Percentiles rank a stretch among this genome's conserved stretches.
Evolutionary conservation across 2,329 filamentous ascomycete species (phyloP).

Genomic region (Cadophora malorum): DNA sequence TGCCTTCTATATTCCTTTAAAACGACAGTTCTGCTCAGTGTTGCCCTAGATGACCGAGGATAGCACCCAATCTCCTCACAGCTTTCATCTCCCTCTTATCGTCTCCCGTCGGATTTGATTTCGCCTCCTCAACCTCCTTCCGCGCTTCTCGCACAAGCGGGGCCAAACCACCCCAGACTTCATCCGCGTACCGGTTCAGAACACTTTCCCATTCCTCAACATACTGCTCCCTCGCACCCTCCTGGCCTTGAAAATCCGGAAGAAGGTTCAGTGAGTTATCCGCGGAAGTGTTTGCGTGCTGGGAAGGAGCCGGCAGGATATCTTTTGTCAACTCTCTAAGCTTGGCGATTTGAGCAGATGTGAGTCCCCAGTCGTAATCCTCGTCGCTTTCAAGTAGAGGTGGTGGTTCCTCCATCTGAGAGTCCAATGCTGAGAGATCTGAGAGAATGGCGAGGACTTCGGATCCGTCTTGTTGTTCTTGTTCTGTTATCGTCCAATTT

Average conservation of each 20-base stretch:
- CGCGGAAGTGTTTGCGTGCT: slow-evolving; percentile 29
- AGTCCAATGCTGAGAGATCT: slow-evolving; percentile 39
- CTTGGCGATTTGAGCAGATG: slow-evolving; percentile 37
- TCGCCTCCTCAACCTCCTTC: slow-evolving; percentile 57
- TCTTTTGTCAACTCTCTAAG: slow-evolving; percentile 40
- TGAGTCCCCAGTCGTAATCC: slow-evolving; percentile 41
- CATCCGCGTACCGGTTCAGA: slow-evolving; percentile 63
- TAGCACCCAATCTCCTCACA: slow-evolving; percentile 24
- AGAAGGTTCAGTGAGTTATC: slow-evolving; percentile 39
- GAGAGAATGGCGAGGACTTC: slow-evolving; percentile 51
- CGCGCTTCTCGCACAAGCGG: slow-evolving; percentile 62
- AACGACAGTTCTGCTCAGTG: slow-evolving; percentile 7
- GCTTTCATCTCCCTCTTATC: slow-evolving; percentile 24
- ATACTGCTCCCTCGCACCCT: slow-evolving; percentile 56
- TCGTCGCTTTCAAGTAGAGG: slow-evolving; percentile 37
- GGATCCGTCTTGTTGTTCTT: slow-evolving; percentile 47
- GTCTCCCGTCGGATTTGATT: not conserved
- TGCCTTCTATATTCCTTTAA: too few species aligned
- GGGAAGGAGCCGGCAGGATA: slow-evolving; percentile 34
- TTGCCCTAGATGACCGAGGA: slow-evolving; percentile 27
- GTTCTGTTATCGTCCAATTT: slow-evolving; percentile 34
- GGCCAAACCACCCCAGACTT: slow-evolving; percentile 71
- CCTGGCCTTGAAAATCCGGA: slow-evolving; percentile 26
- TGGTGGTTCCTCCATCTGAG: slow-evolving; percentile 31
- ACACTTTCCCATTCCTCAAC: slow-evolving; percentile 62